Conservation (phyloP, 148 eudicot genomes). For the Rhododendron henanense region DNA sequence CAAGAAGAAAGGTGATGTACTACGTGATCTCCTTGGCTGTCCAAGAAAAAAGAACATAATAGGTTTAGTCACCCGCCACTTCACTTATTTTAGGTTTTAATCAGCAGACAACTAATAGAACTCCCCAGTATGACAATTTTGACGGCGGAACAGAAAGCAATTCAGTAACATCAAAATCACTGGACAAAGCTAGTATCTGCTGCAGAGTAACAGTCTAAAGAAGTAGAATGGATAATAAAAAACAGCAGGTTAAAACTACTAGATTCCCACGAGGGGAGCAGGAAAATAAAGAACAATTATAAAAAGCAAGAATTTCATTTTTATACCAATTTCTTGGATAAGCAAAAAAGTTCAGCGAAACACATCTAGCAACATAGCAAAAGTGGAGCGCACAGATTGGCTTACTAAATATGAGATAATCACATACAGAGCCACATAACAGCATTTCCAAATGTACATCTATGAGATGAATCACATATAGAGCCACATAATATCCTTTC, state of each 20-base stretch:
- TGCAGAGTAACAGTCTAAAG: background rate
- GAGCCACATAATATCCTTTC: background rate
- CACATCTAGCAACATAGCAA: background rate
- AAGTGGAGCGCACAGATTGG: background rate
- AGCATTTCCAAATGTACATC: background rate
- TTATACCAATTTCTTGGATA: background rate
- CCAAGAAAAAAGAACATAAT: conserved; percentile 11
- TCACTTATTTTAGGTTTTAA: background rate
- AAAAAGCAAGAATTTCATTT: background rate
- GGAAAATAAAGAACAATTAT: background rate
- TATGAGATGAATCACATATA: background rate
- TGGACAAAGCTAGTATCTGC: background rate
- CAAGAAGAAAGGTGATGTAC: conserved; percentile 22
- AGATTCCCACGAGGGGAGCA: background rate
- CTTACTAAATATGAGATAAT: background rate
- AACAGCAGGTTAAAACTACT: background rate
- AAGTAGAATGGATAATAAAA: background rate
- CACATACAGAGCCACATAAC: background rate
- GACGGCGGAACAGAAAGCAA: background rate
- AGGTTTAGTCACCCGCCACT: conserved; percentile 5
- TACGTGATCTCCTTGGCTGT: conserved; percentile 71
- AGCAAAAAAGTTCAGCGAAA: background rate
- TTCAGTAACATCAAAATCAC: background rate
- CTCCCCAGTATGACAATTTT: background rate
- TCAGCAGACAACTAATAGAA: background rate